Evolutionary conservation across 345 rosid species (phyloP).

Genomic region (Erysimum cheiranthoides): DNA sequence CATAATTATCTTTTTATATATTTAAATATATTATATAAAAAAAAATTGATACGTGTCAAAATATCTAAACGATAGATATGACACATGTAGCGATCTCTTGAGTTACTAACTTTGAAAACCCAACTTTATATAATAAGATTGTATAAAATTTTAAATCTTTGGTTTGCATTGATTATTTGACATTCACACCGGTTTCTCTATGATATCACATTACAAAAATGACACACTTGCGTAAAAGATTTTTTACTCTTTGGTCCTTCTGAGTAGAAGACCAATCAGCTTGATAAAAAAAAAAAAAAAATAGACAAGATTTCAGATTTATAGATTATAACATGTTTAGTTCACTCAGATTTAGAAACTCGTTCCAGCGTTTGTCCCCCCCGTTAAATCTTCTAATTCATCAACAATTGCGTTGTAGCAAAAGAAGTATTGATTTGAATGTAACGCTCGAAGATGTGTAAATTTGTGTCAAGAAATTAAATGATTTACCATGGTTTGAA

Average conservation of each 20-base stretch:
- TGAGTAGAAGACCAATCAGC: conserved; percentile 15
- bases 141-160: no score
- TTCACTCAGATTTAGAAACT: conserved; percentile 32
- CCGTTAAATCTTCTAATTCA: conserved; percentile 67
- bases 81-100: no score
- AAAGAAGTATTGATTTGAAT: conserved; percentile 80
- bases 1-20: no score
- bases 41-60: no score
- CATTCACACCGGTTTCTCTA: conserved; percentile 15
- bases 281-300: conserved; percentile 14
- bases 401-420: conserved; percentile 76
- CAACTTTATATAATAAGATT: no score
- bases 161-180: no score
- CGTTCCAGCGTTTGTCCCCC: conserved; percentile 40
- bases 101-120: no score
- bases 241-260: background rate
- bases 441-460: conserved; percentile 9
- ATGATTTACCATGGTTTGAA: conserved; percentile 90
- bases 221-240: background rate
- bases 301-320: background rate
- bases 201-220: no score
- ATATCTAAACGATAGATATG: no score
- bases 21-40: no score
- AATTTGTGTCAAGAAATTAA: no score
- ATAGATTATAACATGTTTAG: background rate